These are phyloP conservation scores for Phytophthora hibernalis DNA, from an alignment of 352 stramenopile species.

Conservation along the genomic window DNA sequence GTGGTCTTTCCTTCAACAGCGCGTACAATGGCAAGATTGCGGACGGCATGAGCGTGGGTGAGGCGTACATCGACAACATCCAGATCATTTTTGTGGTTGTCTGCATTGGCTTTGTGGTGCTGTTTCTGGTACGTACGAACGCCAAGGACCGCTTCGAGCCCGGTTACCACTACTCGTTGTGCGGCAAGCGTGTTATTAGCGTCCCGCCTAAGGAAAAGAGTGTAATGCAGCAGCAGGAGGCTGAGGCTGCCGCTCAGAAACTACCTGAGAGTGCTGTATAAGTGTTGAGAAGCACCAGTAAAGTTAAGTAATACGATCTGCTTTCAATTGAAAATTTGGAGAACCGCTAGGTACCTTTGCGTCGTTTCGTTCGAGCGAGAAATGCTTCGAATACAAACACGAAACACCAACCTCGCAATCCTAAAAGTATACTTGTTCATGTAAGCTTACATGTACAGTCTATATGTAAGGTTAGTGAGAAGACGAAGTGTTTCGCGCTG, in stretches of 20 bases:
- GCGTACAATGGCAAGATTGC: slow-evolving; percentile 51
- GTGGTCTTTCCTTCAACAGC: slow-evolving; percentile 76
- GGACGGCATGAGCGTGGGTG: slow-evolving; percentile 47
- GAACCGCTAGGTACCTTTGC: not conserved
- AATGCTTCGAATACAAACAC: no score
- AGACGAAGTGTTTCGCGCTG: not conserved
- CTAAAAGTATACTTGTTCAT: no score
- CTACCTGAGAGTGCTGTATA: slow-evolving; percentile 21
- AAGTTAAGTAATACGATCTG: slow-evolving; percentile 25
- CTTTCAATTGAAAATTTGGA: slow-evolving; percentile 10
- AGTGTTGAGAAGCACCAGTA: slow-evolving; percentile 52
- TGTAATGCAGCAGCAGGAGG: slow-evolving; percentile 29
- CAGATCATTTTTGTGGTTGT: slow-evolving; percentile 75
- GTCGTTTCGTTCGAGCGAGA: no score
- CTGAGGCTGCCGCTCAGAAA: slow-evolving; percentile 15
- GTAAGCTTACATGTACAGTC: no score
- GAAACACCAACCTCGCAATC: no score
- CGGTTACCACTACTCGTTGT: slow-evolving; percentile 74
- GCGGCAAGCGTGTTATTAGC: slow-evolving; percentile 66
- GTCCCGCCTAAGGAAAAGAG: slow-evolving; percentile 60
- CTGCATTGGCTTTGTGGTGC: slow-evolving; percentile 60
- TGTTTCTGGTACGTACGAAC: slow-evolving; percentile 78
- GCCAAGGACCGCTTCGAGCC: slow-evolving; percentile 70
- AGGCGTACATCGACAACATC: slow-evolving; percentile 82
- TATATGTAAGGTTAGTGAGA: no score